A percentile compares a stretch with the other conserved stretches of the same genome.
phyloP scores from a whole-genome alignment of 2,329 filamentous ascomycete species.

The Fusarium poae region DNA sequence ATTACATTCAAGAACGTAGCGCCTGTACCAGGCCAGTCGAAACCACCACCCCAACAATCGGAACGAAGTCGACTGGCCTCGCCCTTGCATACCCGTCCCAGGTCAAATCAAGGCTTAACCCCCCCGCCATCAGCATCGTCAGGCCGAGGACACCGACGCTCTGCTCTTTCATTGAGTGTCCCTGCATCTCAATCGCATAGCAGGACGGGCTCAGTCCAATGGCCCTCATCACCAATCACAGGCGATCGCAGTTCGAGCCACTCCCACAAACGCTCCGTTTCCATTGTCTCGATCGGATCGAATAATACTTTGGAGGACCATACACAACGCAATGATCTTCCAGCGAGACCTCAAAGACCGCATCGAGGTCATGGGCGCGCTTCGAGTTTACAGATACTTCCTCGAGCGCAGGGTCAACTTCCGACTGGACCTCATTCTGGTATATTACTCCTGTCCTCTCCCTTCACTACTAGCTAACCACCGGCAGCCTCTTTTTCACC shows the following conservation, averaged over 20 bases:
- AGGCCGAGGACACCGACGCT: slow-evolving; percentile 70
- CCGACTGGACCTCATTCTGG: slow-evolving; percentile 56
- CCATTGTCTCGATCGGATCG: slow-evolving; percentile 82
- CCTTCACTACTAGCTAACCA: slow-evolving; percentile 29
- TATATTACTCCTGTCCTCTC: slow-evolving; percentile 48
- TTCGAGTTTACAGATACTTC: slow-evolving; percentile 80
- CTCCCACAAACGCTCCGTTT: slow-evolving; percentile 80
- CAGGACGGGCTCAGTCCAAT: slow-evolving; percentile 63
- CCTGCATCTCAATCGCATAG: slow-evolving; percentile 61
- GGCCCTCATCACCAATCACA: slow-evolving; percentile 54
- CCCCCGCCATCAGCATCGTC: slow-evolving; percentile 58
- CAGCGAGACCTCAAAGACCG: slow-evolving; percentile 63
- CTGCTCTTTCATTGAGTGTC: slow-evolving; percentile 74
- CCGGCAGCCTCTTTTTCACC: slow-evolving; percentile 55
- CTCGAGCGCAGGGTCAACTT: slow-evolving; percentile 59
- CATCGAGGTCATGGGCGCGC: slow-evolving; percentile 79
- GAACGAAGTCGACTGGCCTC: slow-evolving; percentile 57
- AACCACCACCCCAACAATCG: slow-evolving; percentile 42
- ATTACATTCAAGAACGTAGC: slow-evolving; percentile 95
- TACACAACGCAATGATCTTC: slow-evolving; percentile 57
- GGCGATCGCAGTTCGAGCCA: slow-evolving; percentile 60
- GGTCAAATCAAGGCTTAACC: slow-evolving; percentile 60
- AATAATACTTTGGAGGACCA: slow-evolving; percentile 63
- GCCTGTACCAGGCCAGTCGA: slow-evolving; percentile 56
- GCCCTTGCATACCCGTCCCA: slow-evolving; percentile 59